Percentiles rank a stretch among this genome's conserved stretches.
Conservation (phyloP, 2,329 filamentous ascomycete species). For the Coniella lustricola region DNA sequence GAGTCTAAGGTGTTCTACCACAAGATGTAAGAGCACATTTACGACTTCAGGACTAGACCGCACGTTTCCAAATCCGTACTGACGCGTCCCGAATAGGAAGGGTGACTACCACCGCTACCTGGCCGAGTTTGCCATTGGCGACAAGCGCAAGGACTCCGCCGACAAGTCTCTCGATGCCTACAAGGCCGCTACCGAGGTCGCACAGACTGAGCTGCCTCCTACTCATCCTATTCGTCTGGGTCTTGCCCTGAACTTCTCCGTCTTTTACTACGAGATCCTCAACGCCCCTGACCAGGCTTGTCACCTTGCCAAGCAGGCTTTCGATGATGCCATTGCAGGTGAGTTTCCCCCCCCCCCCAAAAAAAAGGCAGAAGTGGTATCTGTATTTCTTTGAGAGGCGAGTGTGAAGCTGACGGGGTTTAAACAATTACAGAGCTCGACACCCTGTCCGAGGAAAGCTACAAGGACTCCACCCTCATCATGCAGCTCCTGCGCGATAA, state of each 20-base stretch:
- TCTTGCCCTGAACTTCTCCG: constrained; percentile 91
- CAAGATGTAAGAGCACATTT: constrained; percentile 70
- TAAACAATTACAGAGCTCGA: constrained; percentile 64
- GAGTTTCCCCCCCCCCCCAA: constrained; percentile 16
- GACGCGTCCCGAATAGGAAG: constrained; percentile 59
- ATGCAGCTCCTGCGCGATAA: constrained; percentile 99
- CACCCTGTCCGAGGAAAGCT: constrained; percentile 95
- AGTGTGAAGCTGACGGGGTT: constrained; percentile 6
- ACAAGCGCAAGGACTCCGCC: constrained; percentile 91
- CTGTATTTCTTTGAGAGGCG: neutral
- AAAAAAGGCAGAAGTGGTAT: neutral
- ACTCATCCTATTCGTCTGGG: constrained; percentile 91
- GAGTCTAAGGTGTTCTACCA: constrained; percentile 99
- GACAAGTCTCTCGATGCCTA: constrained; percentile 94
- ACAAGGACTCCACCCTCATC: constrained; percentile 98
- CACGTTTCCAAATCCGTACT: constrained; percentile 7
- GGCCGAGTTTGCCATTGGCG: constrained; percentile 89
- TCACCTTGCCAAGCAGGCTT: constrained; percentile 93
- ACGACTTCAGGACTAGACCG: neutral
- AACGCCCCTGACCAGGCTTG: constrained; percentile 98
- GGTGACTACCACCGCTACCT: constrained; percentile 99
- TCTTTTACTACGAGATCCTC: constrained; percentile 99
- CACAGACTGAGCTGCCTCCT: constrained; percentile 79
- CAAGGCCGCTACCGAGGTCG: constrained; percentile 87
- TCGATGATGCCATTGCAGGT: constrained; percentile 90